Percentiles rank a stretch among this genome's conserved stretches.
Conservation (phyloP, 2,329 filamentous ascomycete species). For the Exserohilum turcica region DNA sequence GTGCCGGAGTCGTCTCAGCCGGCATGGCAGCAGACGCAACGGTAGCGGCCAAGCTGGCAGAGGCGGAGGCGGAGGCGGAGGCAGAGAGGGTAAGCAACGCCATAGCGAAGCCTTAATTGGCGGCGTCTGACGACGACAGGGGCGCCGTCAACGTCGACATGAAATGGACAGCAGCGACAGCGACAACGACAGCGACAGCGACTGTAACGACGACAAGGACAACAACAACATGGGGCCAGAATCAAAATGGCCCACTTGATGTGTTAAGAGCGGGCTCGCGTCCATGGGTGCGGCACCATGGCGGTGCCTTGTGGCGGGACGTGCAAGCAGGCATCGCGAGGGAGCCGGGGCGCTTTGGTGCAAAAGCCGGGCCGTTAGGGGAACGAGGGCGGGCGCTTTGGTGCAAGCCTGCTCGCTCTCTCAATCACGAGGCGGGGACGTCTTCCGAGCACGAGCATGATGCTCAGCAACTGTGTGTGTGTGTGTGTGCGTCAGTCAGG, state of each 20-base stretch:
- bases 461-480: neutral
- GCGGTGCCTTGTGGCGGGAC: neutral
- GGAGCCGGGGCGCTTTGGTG: neutral
- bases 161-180: neutral
- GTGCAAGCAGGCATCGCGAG: neutral
- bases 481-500: neutral
- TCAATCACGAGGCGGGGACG: neutral
- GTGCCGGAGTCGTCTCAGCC: constrained; percentile 30
- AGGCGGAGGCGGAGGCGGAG: neutral
- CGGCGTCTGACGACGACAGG: neutral
- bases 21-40: constrained; percentile 16
- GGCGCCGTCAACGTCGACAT: neutral
- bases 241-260: neutral
- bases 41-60: neutral
- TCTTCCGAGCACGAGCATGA: neutral
- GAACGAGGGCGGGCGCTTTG: neutral
- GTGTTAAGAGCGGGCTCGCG: neutral
- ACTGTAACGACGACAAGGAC: neutral
- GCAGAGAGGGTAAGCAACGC: constrained; percentile 20
- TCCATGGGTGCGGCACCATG: neutral
- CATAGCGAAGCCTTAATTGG: constrained; percentile 17
- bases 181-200: neutral
- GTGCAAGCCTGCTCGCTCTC: neutral
- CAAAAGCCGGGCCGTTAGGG: neutral
- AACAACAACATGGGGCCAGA: neutral